These are phyloP conservation scores for Trichoderma sp. DNA, from an alignment of 2,329 filamentous ascomycete genomes.

Conservation along the genomic window DNA sequence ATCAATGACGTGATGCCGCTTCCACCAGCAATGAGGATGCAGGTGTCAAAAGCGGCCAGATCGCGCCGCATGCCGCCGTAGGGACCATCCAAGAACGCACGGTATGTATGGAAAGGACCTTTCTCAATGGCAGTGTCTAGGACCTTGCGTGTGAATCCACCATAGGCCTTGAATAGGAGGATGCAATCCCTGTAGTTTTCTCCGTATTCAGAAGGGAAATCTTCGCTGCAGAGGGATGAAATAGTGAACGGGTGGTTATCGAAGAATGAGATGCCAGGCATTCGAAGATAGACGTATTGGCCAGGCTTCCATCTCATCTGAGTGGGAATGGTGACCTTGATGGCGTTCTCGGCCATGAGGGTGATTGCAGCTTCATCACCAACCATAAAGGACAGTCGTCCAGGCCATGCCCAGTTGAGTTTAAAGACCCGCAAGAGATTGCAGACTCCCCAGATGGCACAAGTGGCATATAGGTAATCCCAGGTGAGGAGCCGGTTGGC, in stretches of 20 bases:
- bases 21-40: constrained; percentile 88
- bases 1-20: constrained; percentile 93
- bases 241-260: constrained; percentile 97
- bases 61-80: constrained; percentile 93
- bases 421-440: constrained; percentile 76
- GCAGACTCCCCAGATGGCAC: constrained; percentile 74
- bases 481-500: constrained; percentile 89
- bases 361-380: constrained; percentile 90
- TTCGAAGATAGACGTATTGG: constrained; percentile 90
- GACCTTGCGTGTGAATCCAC: constrained; percentile 83
- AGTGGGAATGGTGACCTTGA: constrained; percentile 92
- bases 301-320: constrained; percentile 91
- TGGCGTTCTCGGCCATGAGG: constrained; percentile 86
- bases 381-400: constrained; percentile 75
- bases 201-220: constrained; percentile 89
- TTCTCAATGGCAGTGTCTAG: constrained; percentile 80
- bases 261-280: constrained; percentile 86
- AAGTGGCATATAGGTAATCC: constrained; percentile 80
- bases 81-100: constrained; percentile 88
- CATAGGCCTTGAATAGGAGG: constrained; percentile 86
- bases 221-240: constrained; percentile 85
- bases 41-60: constrained; percentile 88
- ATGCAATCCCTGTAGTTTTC: constrained; percentile 85
- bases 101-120: constrained; percentile 87
- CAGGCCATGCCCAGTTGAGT: constrained; percentile 84